Conservation (phyloP, 2,329 filamentous ascomycete species). For the Fusarium camptoceras region DNA sequence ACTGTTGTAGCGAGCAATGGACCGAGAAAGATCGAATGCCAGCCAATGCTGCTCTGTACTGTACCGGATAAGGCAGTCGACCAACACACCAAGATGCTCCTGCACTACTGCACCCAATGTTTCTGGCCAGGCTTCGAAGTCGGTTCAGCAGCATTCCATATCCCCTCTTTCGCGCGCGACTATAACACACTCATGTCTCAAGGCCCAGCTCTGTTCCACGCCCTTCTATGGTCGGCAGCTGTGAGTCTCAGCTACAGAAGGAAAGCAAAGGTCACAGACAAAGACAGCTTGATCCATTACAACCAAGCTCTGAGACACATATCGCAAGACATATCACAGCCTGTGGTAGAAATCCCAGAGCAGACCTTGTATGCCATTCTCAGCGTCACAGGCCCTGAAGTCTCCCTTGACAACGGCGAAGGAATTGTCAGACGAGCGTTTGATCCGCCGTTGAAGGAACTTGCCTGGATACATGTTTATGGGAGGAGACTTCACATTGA, state of each 20-base stretch:
- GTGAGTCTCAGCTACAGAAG: conserved; percentile 4
- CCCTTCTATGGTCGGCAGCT: conserved; percentile 10
- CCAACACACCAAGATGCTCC: conserved; percentile 11
- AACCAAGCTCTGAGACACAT: not conserved
- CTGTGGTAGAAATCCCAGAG: not conserved
- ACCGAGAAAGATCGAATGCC: no score
- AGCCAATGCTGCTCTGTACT: not conserved
- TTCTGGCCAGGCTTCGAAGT: conserved; percentile 21
- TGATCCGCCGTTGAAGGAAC: not conserved
- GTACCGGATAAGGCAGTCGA: not conserved
- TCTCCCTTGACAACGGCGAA: not conserved
- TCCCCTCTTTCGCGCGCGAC: conserved; percentile 4
- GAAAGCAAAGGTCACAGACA: not conserved
- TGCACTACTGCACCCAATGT: conserved; percentile 12
- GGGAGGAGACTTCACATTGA: conserved; percentile 6
- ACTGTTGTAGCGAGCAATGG: not conserved
- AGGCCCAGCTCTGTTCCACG: conserved; percentile 9
- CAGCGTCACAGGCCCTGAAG: conserved; percentile 1
- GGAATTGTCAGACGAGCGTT: not conserved
- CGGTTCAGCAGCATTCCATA: conserved; percentile 5
- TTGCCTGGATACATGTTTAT: conserved; percentile 18
- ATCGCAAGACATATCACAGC: not conserved
- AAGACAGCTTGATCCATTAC: conserved; percentile 1
- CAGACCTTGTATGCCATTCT: conserved; percentile 19
- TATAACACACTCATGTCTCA: conserved; percentile 12